Evolutionary conservation across 352 stramenopile species (phyloP), one percentile per base, ranked within the genome.

Genomic region (Hyphochytrium catenoides): DNA sequence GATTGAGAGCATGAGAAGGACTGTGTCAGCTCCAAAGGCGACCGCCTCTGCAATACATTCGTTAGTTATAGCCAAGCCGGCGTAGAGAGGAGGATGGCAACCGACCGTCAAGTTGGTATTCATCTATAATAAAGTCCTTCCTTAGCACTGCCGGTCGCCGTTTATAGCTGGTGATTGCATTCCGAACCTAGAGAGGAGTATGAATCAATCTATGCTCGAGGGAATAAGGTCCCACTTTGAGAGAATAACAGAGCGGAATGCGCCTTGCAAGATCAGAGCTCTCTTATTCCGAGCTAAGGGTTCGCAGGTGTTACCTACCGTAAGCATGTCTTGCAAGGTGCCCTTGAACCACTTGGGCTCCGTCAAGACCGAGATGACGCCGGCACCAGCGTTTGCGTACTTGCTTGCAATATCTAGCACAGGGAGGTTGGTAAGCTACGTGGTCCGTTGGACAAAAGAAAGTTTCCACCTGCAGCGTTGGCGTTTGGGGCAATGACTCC

Each of bases 301-400:
- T n/a, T n/a, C n/a, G n/a, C n/a, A n/a, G n/a, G n/a, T n/a, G n/a
- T n/a, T n/a, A n/a, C n/a, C 37, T 8, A 46, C 39, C 17, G 39
- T 25, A 7, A 46, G 46, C 62, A 83, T 62, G 41, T 82, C 74
- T n/a, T 83, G 61, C 8, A 97, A 56, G 16, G 71, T 78, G 0
- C 91, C 91, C 49, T 94, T 89, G 61, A 98, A 98, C 75, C 83
- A 96, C 47, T 77, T 83, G 23, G 73, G 74, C 62, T 98, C 91
- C 6, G 91, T 98, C 22, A 98, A 66, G 32, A 98, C 85, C 26
- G 73, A 94, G 40, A 98, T 91, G 43, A 97, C 81, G 34, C 71
- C 81, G 16, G 91, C 89, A 3, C 91, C 88, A 0, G 70, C 87
- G n/a, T 49, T 39, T 6, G 72, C 69, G 51, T 98, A 98, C 21